These are phyloP conservation scores for Dendryphion nanum DNA, from an alignment of 2,329 filamentous ascomycete genomes.

Conservation along the genomic window DNA sequence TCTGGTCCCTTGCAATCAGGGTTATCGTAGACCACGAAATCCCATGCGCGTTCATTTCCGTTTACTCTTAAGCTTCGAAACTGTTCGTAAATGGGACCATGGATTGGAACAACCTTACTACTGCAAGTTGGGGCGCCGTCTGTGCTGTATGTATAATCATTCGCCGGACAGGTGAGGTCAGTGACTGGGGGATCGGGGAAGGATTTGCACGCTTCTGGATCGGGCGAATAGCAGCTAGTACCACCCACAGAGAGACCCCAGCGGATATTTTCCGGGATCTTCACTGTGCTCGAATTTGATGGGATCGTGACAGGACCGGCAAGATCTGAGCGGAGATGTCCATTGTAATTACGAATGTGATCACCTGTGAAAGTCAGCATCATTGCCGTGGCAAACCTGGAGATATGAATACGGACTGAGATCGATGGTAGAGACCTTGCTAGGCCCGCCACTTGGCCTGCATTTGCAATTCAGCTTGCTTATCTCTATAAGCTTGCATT, in stretches of 20 bases:
- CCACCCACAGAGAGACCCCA: conserved; percentile 2
- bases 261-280: conserved; percentile 5
- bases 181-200: too few relatives aligned
- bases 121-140: background rate
- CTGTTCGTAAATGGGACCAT: background rate
- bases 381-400: too few relatives aligned
- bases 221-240: conserved; percentile 1
- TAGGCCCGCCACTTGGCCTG: background rate
- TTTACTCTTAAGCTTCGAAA: background rate
- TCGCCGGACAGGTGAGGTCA: background rate
- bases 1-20: conserved; percentile 1
- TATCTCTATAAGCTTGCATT: conserved; percentile 5
- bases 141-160: background rate
- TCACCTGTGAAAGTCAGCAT: conserved; percentile 7
- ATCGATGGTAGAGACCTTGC: conserved; percentile 2
- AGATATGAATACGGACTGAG: background rate
- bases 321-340: conserved; percentile 11
- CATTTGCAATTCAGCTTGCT: conserved; percentile 4
- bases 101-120: background rate
- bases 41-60: background rate
- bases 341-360: conserved; percentile 9
- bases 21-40: conserved; percentile 4
- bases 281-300: background rate
- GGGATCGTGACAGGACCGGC: conserved; percentile 5
- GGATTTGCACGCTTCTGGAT: background rate